Evolutionary conservation across 768 basidiomycete genomes (phyloP), one percentile per base, ranked within the genome.

Genomic region (Xerocomus spinulosus): DNA sequence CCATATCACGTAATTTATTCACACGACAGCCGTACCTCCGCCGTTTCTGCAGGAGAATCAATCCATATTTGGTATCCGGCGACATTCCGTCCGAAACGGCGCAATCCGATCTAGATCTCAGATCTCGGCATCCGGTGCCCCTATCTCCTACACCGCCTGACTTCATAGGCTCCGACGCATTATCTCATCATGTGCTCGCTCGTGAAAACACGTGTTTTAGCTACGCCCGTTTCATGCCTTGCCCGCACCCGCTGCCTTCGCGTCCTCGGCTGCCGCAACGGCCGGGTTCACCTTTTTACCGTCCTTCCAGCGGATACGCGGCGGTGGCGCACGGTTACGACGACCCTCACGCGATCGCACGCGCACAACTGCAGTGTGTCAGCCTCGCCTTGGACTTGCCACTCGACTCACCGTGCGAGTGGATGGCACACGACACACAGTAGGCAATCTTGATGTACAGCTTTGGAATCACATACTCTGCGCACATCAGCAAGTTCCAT

Each of bases 371-470:
- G n/a, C 41, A 15, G 48, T n/a, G 10, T 33, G 26, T 21, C 18
- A 42, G 26, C 23, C n/a, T n/a, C n/a, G n/a, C n/a, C n/a, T n/a
- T n/a, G n/a, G n/a, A n/a, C n/a, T n/a, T n/a, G n/a, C n/a, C n/a
- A 1, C 2, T 4, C 13, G 10, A 14, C 42, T 53, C 56, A 92
- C 93, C 89, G 72, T 99, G 96, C 60, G 93, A 92, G 79, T 99
- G 96, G 70, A 99, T 97, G 32, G 96, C 96, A 68, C 96, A 99
- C 41, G 94, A 96, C 49, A 99, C 89, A 71, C 96, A 99, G 80
- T 99, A 97, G 36, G 83, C 87, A 62, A 96, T 91, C 84, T 97
- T 95, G 80, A 94, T 87, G 81, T 98, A 97, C 56, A 98, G 74
- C 72, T 98, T 98, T 32, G 95, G 95, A 63, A 97, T 85, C 50